A percentile compares a stretch with the other conserved stretches of the same genome.
Conservation (phyloP, 805 yeast genomes). For the Tetrapisispora arboricola region DNA sequence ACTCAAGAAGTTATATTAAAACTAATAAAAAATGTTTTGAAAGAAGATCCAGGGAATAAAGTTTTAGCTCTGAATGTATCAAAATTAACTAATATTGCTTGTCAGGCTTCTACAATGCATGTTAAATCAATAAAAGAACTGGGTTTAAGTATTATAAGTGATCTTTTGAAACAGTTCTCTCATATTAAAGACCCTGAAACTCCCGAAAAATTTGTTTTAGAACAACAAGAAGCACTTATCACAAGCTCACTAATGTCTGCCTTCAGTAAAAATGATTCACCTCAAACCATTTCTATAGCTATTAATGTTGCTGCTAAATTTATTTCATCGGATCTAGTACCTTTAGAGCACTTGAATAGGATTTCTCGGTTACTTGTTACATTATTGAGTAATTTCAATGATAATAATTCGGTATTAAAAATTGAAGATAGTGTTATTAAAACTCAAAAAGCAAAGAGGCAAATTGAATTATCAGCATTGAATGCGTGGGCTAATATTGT, state of each 20-base stretch:
- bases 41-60: constrained; percentile 4
- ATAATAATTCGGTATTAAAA: constrained; percentile 27
- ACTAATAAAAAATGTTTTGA: constrained; percentile 21
- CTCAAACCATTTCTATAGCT: constrained; percentile 67
- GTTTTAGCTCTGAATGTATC: constrained; percentile 33
- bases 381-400: constrained; percentile 48
- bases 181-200: constrained; percentile 59
- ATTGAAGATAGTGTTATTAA: constrained; percentile 47
- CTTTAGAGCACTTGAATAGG: constrained; percentile 39
- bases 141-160: constrained; percentile 60
- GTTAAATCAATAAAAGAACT: constrained; percentile 46
- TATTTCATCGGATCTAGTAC: constrained; percentile 49
- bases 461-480: constrained; percentile 49
- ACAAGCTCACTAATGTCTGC: constrained; percentile 85
- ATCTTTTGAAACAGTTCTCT: constrained; percentile 51
- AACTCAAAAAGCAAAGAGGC: constrained; percentile 38
- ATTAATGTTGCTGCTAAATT: constrained; percentile 69
- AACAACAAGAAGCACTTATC: constrained; percentile 92
- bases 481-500: constrained; percentile 67
- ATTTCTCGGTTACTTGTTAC: constrained; percentile 54
- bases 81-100: constrained; percentile 68
- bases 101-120: constrained; percentile 69
- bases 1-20: constrained; percentile 32
- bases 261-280: constrained; percentile 61
- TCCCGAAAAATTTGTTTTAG: constrained; percentile 60